Evolutionary conservation across 495 filamentous ascomycete genomes (phyloP), one percentile per base, ranked within the genome.

Genomic region (Penicillium subrubescens): DNA sequence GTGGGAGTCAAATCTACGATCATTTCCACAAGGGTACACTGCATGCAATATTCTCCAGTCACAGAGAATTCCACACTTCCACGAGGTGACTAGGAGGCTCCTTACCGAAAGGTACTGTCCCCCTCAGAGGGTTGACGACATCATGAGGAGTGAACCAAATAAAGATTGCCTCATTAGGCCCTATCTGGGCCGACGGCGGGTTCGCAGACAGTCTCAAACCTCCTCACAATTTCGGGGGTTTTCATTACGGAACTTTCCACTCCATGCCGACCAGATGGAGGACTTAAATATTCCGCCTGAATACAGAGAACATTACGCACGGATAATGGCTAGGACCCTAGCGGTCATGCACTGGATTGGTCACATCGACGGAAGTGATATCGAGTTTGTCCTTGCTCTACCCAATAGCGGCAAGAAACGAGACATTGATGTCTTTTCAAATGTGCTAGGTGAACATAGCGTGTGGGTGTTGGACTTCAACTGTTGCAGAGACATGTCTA

Each of bases 341-440:
- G 83, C 83, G 0, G 68, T 78, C 10, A 61, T 85, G 29, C 75
- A 83, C 41, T 86, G 82, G 83, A 34, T 63, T 6, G 76, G 53
- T 0, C 59, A 69, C 23, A 61, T 85, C 5, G 82, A 85, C 63
- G 81, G 71, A 0, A 79, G 78, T 44, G 83, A 84, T 56, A 71
- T 85, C 27, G 83, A 86, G 60, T 85, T 84, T 63, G 82, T 85
- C 29, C 78, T 86, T 5, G 70, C 73, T 0, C 65, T 68, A 15
- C 61, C 53, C 1, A 63, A 34, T 12, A 21, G 55, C 19, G 31
- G 29, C 2, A 11, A 23, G 4, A 29, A 7, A 33, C 27, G 46
- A 14, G 6, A 12, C 17, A 11, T 5, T 11, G 37, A 41, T 27
- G 44, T 52, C 8, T 39, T 46, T 41, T 33, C 31, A 4, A 69